These are phyloP conservation scores for Aspergillus sp. DNA, from an alignment of 2,329 filamentous ascomycete genomes.

Conservation along the genomic window DNA sequence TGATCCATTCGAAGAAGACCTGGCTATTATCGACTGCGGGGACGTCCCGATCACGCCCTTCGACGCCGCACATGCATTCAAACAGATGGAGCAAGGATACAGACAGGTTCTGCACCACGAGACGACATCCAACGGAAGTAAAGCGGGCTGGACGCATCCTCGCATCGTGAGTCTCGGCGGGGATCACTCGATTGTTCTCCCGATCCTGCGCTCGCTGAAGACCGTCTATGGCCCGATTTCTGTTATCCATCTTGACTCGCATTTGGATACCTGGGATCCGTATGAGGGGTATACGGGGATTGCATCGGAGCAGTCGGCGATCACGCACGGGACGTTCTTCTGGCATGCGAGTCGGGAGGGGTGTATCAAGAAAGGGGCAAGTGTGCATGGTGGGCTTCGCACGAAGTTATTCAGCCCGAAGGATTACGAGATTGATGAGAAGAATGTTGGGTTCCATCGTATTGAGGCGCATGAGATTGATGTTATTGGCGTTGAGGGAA, in stretches of 20 bases:
- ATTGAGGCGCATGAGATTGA: conserved; percentile 29
- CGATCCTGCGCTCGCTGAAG: conserved; percentile 26
- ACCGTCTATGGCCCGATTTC: conserved; percentile 22
- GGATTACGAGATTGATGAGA: conserved; percentile 26
- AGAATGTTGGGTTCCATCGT: conserved; percentile 22
- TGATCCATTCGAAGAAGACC: conserved; percentile 25
- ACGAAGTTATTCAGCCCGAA: conserved; percentile 24
- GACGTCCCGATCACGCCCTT: conserved; percentile 30
- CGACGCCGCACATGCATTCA: conserved; percentile 24
- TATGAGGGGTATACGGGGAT: conserved; percentile 25
- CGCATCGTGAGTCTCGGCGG: conserved; percentile 24
- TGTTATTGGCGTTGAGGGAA: conserved; percentile 23
- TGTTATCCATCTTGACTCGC: conserved; percentile 31
- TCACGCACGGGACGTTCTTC: conserved; percentile 30
- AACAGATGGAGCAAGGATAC: conserved; percentile 26
- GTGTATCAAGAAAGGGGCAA: conserved; percentile 23
- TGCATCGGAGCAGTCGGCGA: conserved; percentile 21
- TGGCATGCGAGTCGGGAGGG: conserved; percentile 27
- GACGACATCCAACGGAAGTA: conserved; percentile 4
- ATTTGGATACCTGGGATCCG: conserved; percentile 30
- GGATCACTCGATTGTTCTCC: conserved; percentile 27
- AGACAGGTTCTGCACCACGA: conserved; percentile 20
- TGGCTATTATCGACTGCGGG: conserved; percentile 28
- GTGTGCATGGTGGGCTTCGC: conserved; percentile 25
- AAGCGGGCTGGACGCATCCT: conserved; percentile 14